A percentile compares a stretch with the other conserved stretches of the same genome.
These are phyloP conservation scores for Triangularia setosa DNA, from an alignment of 2,329 filamentous ascomycete species.

Conservation along the genomic window DNA sequence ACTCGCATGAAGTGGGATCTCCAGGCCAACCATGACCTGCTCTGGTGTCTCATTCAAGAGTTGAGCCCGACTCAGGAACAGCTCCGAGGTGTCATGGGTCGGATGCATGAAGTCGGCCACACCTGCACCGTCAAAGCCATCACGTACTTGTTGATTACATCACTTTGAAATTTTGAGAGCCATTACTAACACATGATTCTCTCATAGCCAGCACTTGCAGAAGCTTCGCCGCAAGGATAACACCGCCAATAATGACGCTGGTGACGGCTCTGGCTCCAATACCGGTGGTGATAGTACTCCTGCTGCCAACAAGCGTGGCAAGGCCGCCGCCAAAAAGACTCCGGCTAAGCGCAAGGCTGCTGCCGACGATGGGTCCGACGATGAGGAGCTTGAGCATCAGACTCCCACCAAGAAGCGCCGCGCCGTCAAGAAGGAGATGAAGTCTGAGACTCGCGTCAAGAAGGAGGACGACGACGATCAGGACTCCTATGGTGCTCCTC, in stretches of 20 bases:
- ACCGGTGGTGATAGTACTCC: background rate
- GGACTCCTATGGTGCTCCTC: background rate
- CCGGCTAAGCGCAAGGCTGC: slow-evolving; percentile 18
- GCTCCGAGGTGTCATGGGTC: slow-evolving; percentile 24
- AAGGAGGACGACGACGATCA: slow-evolving; percentile 14
- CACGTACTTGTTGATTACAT: slow-evolving; percentile 23
- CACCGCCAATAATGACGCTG: background rate
- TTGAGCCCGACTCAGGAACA: slow-evolving; percentile 25
- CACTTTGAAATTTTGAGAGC: slow-evolving; percentile 4
- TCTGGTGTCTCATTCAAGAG: slow-evolving; percentile 26
- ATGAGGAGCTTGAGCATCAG: slow-evolving; percentile 8
- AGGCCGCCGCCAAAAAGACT: slow-evolving; percentile 14
- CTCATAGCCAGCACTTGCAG: slow-evolving; percentile 32
- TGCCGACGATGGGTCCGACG: slow-evolving; percentile 9
- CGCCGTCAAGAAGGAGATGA: slow-evolving; percentile 18
- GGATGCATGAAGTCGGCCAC: slow-evolving; percentile 26
- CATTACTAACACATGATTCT: slow-evolving; percentile 1
- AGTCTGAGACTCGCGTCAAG: slow-evolving; percentile 8
- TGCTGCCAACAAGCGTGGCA: slow-evolving; percentile 18
- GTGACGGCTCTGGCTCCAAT: slow-evolving; percentile 1
- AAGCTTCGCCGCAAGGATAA: slow-evolving; percentile 33
- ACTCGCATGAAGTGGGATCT: slow-evolving; percentile 29
- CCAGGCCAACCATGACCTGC: slow-evolving; percentile 29
- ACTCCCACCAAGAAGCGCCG: background rate
- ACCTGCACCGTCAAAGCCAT: slow-evolving; percentile 29